Evolutionary conservation across 2,329 filamentous ascomycete species (phyloP).

Genomic region (Balansia obtecta): DNA sequence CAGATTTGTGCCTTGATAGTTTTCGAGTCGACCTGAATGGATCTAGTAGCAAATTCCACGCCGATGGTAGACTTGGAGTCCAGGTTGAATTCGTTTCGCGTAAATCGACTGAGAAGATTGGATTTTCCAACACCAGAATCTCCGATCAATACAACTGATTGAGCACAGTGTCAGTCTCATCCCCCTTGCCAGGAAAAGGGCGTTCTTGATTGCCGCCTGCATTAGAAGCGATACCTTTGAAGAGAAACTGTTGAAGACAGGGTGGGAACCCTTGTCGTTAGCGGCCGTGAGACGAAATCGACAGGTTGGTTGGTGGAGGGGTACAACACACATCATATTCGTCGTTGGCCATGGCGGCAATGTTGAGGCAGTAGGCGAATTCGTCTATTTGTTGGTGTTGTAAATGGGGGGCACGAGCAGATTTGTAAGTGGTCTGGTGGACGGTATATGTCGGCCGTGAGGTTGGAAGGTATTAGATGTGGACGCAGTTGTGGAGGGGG

Average conservation of each 20-base stretch:
- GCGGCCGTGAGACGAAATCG: conserved; percentile 13
- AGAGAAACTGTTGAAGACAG: conserved; percentile 64
- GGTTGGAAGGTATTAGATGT: conserved; percentile 1
- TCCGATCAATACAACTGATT: conserved; percentile 88
- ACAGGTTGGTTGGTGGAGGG: conserved; percentile 11
- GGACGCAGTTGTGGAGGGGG: conserved; percentile 6
- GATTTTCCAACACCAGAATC: conserved; percentile 99
- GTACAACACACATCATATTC: conserved; percentile 84
- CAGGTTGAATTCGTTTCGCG: conserved; percentile 98
- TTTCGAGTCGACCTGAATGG: conserved; percentile 97
- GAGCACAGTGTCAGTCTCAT: conserved; percentile 18
- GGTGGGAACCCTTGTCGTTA: conserved; percentile 17
- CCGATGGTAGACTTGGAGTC: conserved; percentile 99
- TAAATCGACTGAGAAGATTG: conserved; percentile 98
- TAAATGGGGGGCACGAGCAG: background rate
- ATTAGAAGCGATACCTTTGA: conserved; percentile 63
- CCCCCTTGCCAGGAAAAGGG: conserved; percentile 1
- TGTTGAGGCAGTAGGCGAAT: conserved; percentile 1
- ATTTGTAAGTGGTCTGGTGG: background rate
- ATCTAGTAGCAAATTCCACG: conserved; percentile 96
- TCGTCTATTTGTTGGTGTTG: background rate
- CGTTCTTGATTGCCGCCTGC: conserved; percentile 8
- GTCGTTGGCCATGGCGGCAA: conserved; percentile 87
- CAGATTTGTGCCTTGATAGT: conserved; percentile 99
- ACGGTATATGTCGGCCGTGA: conserved; percentile 2